Conservation (phyloP, 805 yeast genomes). For the Wickerhamomyces alni region DNA sequence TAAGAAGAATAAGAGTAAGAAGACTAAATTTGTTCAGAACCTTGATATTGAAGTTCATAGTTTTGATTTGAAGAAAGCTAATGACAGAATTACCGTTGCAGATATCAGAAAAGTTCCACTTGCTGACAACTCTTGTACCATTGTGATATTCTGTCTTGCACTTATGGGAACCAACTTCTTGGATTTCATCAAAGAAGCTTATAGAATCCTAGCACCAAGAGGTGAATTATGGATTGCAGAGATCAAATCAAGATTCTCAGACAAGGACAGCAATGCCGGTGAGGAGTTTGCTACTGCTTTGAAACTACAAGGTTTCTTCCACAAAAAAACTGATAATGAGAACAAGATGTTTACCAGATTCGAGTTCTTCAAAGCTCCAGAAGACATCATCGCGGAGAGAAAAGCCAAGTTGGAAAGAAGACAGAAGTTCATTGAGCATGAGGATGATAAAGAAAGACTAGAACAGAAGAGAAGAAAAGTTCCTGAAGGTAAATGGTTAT, state of each 20-base stretch:
- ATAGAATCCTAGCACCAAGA: constrained; percentile 77
- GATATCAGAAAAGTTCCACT: constrained; percentile 90
- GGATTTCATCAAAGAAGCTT: constrained; percentile 87
- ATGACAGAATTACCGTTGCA: constrained; percentile 90
- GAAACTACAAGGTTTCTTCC: constrained; percentile 78
- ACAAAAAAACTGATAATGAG: constrained; percentile 75
- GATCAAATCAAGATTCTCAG: constrained; percentile 85
- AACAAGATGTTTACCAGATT: constrained; percentile 94
- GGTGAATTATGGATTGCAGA: constrained; percentile 98
- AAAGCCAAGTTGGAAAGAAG: constrained; percentile 55
- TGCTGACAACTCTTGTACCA: constrained; percentile 67
- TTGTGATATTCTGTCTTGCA: constrained; percentile 91
- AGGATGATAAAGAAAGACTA: constrained; percentile 54
- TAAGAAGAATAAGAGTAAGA: constrained; percentile 25
- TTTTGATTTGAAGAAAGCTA: constrained; percentile 87
- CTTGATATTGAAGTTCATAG: constrained; percentile 67
- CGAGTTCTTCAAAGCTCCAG: constrained; percentile 86
- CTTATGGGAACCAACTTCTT: constrained; percentile 96
- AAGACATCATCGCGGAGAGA: constrained; percentile 57
- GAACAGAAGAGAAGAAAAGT: constrained; percentile 43
- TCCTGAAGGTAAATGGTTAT: constrained; percentile 82
- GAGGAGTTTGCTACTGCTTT: constrained; percentile 77
- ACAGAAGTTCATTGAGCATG: constrained; percentile 65
- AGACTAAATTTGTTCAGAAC: constrained; percentile 25
- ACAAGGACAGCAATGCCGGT: constrained; percentile 58